Conservation (phyloP, 805 yeast genomes). For the Helenozyma rhizophorensis region DNA sequence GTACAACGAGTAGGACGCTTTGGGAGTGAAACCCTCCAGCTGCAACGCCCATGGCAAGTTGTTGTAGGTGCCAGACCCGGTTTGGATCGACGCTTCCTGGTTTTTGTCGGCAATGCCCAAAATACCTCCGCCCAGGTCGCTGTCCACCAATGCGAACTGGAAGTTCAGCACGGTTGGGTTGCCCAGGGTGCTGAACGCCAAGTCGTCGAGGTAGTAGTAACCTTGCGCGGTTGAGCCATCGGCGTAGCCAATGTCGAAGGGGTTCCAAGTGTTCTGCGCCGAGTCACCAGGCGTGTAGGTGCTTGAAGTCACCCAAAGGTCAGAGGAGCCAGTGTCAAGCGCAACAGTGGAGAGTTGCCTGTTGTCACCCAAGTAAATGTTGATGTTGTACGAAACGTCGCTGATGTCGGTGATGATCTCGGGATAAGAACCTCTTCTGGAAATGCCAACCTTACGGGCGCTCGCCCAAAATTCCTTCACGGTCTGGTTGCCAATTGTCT, state of each 20-base stretch:
- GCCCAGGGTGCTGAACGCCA: slow-evolving; percentile 3
- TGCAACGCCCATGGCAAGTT: slow-evolving; percentile 7
- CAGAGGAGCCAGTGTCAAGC: slow-evolving; percentile 41
- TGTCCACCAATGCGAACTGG: slow-evolving; percentile 9
- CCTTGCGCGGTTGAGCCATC: slow-evolving; percentile 7
- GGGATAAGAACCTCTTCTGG: slow-evolving; percentile 6
- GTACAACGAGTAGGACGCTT: slow-evolving; percentile 11
- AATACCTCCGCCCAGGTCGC: slow-evolving; percentile 4
- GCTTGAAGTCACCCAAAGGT: slow-evolving; percentile 31
- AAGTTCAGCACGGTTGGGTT: slow-evolving; percentile 4
- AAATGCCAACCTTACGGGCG: not conserved
- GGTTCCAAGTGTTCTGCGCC: slow-evolving; percentile 4
- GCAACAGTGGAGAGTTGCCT: slow-evolving; percentile 25
- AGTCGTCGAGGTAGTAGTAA: slow-evolving; percentile 8
- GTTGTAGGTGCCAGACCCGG: slow-evolving; percentile 6
- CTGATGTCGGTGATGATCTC: slow-evolving; percentile 3
- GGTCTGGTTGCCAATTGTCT: slow-evolving; percentile 1
- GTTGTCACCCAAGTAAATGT: slow-evolving; percentile 21
- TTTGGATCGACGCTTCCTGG: slow-evolving; percentile 4
- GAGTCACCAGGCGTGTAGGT: slow-evolving; percentile 3
- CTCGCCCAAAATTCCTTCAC: slow-evolving; percentile 1
- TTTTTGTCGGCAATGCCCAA: slow-evolving; percentile 11
- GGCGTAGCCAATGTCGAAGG: slow-evolving; percentile 7
- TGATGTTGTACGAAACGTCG: slow-evolving; percentile 7
- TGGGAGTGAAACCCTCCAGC: slow-evolving; percentile 3